These are phyloP conservation scores for Phylloporus scabripes DNA, from an alignment of 768 basidiomycete genomes.

Conservation along the genomic window DNA sequence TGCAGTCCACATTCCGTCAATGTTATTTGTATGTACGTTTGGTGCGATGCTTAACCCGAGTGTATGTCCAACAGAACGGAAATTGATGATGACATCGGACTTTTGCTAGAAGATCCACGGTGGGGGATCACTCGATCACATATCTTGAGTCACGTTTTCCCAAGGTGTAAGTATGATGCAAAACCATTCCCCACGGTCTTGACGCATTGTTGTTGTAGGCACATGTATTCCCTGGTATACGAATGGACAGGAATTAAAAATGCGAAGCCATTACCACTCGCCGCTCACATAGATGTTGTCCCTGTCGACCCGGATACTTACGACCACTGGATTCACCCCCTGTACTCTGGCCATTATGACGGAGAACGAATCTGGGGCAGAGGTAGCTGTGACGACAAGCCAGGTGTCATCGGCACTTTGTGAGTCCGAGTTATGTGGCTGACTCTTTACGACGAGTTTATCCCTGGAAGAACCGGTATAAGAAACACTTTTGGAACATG, in stretches of 20 bases:
- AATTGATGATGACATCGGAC: conserved; percentile 45
- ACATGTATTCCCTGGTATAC: conserved; percentile 57
- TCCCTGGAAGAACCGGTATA: conserved; percentile 17
- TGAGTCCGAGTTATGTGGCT: conserved; percentile 12
- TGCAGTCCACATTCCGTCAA: conserved; percentile 33
- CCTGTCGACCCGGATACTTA: conserved; percentile 43
- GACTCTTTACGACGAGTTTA: not conserved
- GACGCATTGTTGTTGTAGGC: conserved; percentile 27
- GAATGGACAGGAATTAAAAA: conserved; percentile 52
- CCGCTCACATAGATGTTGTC: conserved; percentile 48
- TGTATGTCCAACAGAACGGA: conserved; percentile 38
- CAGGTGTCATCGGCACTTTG: conserved; percentile 31
- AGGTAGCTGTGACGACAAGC: conserved; percentile 43
- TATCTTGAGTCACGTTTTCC: conserved; percentile 47
- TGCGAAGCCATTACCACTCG: conserved; percentile 50
- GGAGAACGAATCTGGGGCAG: conserved; percentile 45
- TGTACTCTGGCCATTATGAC: conserved; percentile 45
- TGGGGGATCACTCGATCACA: conserved; percentile 34
- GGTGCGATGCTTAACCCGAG: not conserved
- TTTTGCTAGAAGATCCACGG: conserved; percentile 43
- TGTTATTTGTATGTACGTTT: not conserved
- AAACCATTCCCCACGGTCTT: not conserved
- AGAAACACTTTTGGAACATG: conserved; percentile 25
- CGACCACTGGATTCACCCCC: conserved; percentile 43
- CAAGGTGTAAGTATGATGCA: conserved; percentile 40